A percentile compares a stretch with the other conserved stretches of the same genome.
These are phyloP conservation scores for Nepenthes gracilis DNA, from an alignment of 148 eudicot genomes.

Conservation along the genomic window DNA sequence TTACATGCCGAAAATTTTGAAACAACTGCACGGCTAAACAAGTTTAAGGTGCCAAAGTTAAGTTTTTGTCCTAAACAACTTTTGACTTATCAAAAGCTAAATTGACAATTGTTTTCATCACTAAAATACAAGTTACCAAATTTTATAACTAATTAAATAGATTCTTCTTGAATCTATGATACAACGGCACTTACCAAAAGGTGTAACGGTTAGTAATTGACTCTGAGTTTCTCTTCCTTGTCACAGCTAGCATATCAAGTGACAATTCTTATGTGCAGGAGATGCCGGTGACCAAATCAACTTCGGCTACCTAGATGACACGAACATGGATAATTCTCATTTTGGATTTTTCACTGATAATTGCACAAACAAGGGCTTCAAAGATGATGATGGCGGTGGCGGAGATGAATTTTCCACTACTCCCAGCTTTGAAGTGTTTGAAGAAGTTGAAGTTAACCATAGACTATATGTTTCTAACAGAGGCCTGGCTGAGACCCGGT, in stretches of 20 bases:
- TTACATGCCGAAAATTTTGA: too few species aligned
- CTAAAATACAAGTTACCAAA: too few species aligned
- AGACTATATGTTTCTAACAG: slow-evolving; percentile 47
- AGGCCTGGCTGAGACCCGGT: slow-evolving; percentile 52
- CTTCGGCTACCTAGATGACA: slow-evolving; percentile 9
- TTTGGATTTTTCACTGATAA: slow-evolving; percentile 20
- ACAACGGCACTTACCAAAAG: too few species aligned
- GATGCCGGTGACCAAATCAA: slow-evolving; percentile 11
- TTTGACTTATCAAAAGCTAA: too few species aligned
- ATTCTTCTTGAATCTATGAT: too few species aligned
- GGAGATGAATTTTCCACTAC: slow-evolving; percentile 39
- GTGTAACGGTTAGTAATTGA: too few species aligned
- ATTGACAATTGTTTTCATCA: too few species aligned
- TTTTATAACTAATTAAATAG: too few species aligned
- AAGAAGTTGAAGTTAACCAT: slow-evolving; percentile 53
- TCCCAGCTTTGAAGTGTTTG: slow-evolving; percentile 42
- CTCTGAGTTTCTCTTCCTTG: neutral
- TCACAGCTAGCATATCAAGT: neutral
- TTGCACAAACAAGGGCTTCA: slow-evolving; percentile 28
- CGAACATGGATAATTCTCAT: slow-evolving; percentile 16
- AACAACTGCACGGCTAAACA: too few species aligned
- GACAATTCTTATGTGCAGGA: slow-evolving; percentile 11
- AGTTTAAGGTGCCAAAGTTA: too few species aligned
- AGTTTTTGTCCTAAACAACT: too few species aligned
- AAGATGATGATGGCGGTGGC: slow-evolving; percentile 17